Evolutionary conservation across 2,329 filamentous ascomycete species (phyloP), one percentile per base, ranked within the genome.

Genomic region (Xylariaceae sp.): DNA sequence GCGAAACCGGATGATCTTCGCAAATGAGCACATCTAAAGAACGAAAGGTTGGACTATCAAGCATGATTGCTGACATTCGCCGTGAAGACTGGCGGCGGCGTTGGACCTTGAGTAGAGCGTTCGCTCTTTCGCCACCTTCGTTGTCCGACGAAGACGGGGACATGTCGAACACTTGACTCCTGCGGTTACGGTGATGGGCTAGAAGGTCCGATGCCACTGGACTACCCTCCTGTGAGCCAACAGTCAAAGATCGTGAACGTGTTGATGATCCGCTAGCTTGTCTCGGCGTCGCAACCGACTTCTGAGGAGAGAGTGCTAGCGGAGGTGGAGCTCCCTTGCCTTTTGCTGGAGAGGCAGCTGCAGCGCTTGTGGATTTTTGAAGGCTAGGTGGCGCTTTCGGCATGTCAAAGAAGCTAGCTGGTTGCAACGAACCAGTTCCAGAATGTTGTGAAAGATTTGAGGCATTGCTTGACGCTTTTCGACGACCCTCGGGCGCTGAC

Each of bases 131-230:
- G 43, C 53, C 52, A 9, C 95, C 92, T 73, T 99, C 94, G 55
- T 96, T 99, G 68, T 99, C 94, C 0, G 94, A 99, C 0, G 93
- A 97, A 0, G 94, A 97, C 3, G 94, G 94, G 2, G 94, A 99
- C 74, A 97, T 89, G 70, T 97, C 93, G 64, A 97, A 91, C 2
- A 97, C 88, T 66, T 97, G 94, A 69, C 93, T 97, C 63, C 92
- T 85, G 32, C 94, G 87, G 71, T 97, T 97, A 65, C 92, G 86
- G 67, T 97, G 92, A 44, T 86, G 83, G 7, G 82, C 78, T 36
- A 88, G 84, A 10, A 89, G 83, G 48, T 88, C 85, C 2, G 87
- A 79, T 6, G 83, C 76, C 13, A 91, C 81, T 6, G 87, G 83
- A 60, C 94, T 95, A 23, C 90, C 91, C 64, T 97, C 94, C 71